phyloP scores from a whole-genome alignment of 352 stramenopile genomes.

The Phytophthora pseudosyringae region DNA sequence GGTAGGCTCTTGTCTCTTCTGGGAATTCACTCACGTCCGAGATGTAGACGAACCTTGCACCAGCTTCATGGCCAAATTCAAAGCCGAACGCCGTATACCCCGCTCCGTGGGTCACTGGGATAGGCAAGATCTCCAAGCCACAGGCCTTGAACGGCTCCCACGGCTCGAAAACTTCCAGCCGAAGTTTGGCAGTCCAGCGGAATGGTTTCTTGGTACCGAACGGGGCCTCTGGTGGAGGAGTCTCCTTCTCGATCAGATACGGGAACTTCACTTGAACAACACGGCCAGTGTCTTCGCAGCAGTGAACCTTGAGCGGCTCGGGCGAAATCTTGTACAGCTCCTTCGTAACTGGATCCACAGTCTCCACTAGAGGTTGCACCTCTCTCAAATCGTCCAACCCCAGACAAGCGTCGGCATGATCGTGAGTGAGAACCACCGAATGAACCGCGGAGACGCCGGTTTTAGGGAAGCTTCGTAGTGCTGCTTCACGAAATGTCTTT shows the following conservation, averaged over 20 bases:
- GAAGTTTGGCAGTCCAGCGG: slow-evolving; percentile 81
- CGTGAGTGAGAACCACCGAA: slow-evolving; percentile 84
- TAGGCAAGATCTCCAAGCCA: slow-evolving; percentile 59
- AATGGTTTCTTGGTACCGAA: slow-evolving; percentile 40
- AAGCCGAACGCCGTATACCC: slow-evolving; percentile 85
- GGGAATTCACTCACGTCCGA: slow-evolving; percentile 87
- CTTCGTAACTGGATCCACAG: slow-evolving; percentile 62
- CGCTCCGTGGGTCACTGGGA: slow-evolving; percentile 83
- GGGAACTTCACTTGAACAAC: slow-evolving; percentile 77
- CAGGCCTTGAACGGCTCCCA: slow-evolving; percentile 59
- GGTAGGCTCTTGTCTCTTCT: slow-evolving; percentile 54
- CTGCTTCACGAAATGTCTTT: slow-evolving; percentile 89
- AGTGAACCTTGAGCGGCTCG: slow-evolving; percentile 69
- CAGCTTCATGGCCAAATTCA: slow-evolving; percentile 76
- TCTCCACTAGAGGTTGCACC: slow-evolving; percentile 66
- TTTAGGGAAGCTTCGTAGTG: slow-evolving; percentile 68
- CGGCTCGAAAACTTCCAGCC: slow-evolving; percentile 62
- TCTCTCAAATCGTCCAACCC: slow-evolving; percentile 88
- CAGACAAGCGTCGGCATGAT: slow-evolving; percentile 84
- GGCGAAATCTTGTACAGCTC: slow-evolving; percentile 64
- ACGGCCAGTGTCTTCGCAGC: slow-evolving; percentile 54
- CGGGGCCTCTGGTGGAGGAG: slow-evolving; percentile 6
- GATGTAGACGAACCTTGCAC: slow-evolving; percentile 85
- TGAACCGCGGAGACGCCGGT: slow-evolving; percentile 64
- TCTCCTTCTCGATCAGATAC: slow-evolving; percentile 74